Evolutionary conservation across 108 stramenopile genomes (phyloP).

Genomic region (Pseudonitzschia delicatissima): DNA sequence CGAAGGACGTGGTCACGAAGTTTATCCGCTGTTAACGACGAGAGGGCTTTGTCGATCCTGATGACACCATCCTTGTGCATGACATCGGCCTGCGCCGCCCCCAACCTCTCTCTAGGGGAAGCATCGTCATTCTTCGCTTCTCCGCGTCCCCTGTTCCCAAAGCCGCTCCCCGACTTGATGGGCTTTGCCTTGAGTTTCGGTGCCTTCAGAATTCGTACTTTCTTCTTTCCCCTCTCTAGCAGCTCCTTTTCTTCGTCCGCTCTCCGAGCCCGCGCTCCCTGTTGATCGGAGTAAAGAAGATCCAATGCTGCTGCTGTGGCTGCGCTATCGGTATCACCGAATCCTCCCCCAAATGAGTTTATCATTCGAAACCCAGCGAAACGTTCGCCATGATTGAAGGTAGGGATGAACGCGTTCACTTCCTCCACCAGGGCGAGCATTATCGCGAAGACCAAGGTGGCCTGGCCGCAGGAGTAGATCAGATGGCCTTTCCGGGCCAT

Average conservation of each 20-base stretch:
- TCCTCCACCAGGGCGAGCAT: no score
- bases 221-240: slow-evolving; percentile 3
- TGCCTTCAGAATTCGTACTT: slow-evolving; percentile 18
- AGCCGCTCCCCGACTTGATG: slow-evolving; percentile 37
- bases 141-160: slow-evolving; percentile 19
- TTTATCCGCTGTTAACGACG: slow-evolving; percentile 15
- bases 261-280: slow-evolving; percentile 41
- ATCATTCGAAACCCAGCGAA: no score
- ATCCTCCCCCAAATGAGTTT: no score
- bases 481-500: no score
- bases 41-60: slow-evolving; percentile 33
- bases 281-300: slow-evolving; percentile 54
- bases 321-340: no score
- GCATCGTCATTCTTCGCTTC: slow-evolving; percentile 9
- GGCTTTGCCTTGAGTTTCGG: slow-evolving; percentile 29
- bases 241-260: slow-evolving; percentile 36
- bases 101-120: slow-evolving; percentile 21
- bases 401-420: no score
- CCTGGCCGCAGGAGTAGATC: no score
- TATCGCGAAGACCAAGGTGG: no score
- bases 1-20: slow-evolving; percentile 32
- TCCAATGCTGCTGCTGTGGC: slow-evolving; percentile 13
- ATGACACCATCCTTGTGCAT: slow-evolving; percentile 43
- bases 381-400: no score
- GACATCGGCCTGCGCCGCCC: slow-evolving; percentile 31